Evolutionary conservation across 2,329 filamentous ascomycete species (phyloP).

Genomic region (Exophiala phaeomuriformis): DNA sequence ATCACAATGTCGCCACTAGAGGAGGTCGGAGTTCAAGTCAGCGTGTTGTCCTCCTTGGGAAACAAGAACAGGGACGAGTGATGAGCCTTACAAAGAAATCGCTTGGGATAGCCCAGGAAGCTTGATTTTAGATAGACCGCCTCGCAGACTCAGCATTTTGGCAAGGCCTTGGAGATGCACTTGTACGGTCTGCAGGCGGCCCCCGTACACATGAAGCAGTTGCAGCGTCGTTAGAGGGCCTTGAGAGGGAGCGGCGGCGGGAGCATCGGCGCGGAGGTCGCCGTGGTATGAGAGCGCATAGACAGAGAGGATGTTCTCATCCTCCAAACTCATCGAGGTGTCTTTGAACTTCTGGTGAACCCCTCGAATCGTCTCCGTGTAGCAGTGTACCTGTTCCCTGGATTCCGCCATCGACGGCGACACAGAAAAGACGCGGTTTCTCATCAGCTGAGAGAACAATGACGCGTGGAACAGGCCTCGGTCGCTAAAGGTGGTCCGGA

Average conservation of each 20-base stretch:
- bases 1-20: constrained; percentile 26
- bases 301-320: constrained; percentile 34
- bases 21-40: not conserved
- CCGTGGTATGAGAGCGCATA: constrained; percentile 33
- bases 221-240: constrained; percentile 33
- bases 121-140: constrained; percentile 33
- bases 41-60: not conserved
- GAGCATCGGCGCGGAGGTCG: constrained; percentile 23
- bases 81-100: constrained; percentile 29
- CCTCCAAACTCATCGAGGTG: constrained; percentile 30
- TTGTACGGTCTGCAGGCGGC: constrained; percentile 30
- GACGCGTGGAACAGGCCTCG: constrained; percentile 22
- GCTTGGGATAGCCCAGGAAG: constrained; percentile 34
- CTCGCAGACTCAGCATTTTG: constrained; percentile 33
- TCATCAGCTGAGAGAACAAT: constrained; percentile 20
- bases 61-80: too few relatives aligned
- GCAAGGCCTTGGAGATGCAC: constrained; percentile 33
- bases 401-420: constrained; percentile 8
- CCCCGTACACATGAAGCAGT: constrained; percentile 35
- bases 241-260: constrained; percentile 29
- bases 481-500: constrained; percentile 17
- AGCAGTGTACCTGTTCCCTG: constrained; percentile 19
- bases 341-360: constrained; percentile 33
- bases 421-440: constrained; percentile 10
- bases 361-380: constrained; percentile 32